Base-by-base conservation (phyloP, 139 green algal species). In the Volvox africanus region DNA sequence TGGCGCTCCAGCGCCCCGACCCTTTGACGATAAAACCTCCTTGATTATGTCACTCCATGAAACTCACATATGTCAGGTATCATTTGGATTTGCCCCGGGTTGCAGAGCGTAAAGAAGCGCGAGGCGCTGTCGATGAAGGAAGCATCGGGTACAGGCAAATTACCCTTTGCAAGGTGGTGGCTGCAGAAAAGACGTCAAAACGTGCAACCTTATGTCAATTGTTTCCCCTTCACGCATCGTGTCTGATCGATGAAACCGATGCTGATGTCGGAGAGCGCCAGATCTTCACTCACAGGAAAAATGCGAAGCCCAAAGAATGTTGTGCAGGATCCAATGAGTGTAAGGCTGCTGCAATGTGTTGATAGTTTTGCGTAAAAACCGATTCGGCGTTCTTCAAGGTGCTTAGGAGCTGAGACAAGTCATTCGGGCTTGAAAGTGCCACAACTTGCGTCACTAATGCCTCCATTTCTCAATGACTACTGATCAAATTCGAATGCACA, bases 261-360 rank as follows among this genome's bases (percentile, higher is more conserved):
- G 71, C 75, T 30, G 26, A 55, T 81, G 75, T 55, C 75, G 75
- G 75, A 81, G 32, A 26, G 28, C 32, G 19, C 61, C 50, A 91
- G 30, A 90, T 90, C 61, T 50, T 80, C 35, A 80, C 95, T 95
- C 86, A 97, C 96, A 98, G 92, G 30, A 98, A 65, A 61, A 91
- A 95, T 0, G 97, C 62, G 44, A 88, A 95, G 33, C 93, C 96
- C 26, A 98, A 91, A 0, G 96, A 97, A 55, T 98, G 94, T 28
- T 77, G n/a, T 21, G 80, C 77, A 0, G 93, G 67, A 55, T 96
- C 91, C 2, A 98, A 84, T 19, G 78, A 44, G 30, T 91, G 87
- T 24, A 94, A 67, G 14, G 93, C 91, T 28, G 76, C 33, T 36
- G 85, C 19, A 11, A 86, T 78, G 33, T 93, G 91, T n/a, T 94